Conservation (phyloP, 176 grass and related monocot genomes). For the Avena atlantica region DNA sequence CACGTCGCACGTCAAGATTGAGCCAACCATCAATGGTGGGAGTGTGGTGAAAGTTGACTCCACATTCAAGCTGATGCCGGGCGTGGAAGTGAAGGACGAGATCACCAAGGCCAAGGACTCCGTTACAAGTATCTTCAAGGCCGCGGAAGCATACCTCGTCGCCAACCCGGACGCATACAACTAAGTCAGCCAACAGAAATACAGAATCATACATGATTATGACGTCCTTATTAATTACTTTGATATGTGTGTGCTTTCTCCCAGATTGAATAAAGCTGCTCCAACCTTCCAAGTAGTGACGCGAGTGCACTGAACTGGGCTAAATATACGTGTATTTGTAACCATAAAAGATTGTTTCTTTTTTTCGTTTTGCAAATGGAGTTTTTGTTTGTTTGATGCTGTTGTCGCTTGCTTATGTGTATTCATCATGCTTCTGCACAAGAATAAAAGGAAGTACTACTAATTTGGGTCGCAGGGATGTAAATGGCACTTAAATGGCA, state of each 20-base stretch:
- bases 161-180: no score
- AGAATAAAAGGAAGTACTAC: no score
- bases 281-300: background rate
- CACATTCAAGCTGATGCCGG: constrained; percentile 50
- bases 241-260: background rate
- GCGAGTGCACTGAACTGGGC: background rate
- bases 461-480: no score
- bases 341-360: background rate
- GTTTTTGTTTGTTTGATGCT: background rate
- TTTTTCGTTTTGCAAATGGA: background rate
- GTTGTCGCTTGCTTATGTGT: background rate
- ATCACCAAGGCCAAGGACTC: constrained; percentile 47
- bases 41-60: constrained; percentile 52
- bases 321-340: background rate
- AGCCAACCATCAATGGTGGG: constrained; percentile 47
- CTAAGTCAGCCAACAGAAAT: no score
- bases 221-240: background rate
- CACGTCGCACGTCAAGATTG: constrained; percentile 53
- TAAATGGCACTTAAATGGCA: no score
- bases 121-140: constrained; percentile 44
- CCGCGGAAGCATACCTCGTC: constrained; percentile 45
- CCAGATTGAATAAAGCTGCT: constrained; percentile 13
- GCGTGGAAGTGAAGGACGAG: constrained; percentile 47
- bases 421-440: background rate
- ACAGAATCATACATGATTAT: no score